A percentile compares a stretch with the other conserved stretches of the same genome.
Conservation (phyloP, 2,329 filamentous ascomycete genomes). For the Proliferodiscus dingleyae region DNA sequence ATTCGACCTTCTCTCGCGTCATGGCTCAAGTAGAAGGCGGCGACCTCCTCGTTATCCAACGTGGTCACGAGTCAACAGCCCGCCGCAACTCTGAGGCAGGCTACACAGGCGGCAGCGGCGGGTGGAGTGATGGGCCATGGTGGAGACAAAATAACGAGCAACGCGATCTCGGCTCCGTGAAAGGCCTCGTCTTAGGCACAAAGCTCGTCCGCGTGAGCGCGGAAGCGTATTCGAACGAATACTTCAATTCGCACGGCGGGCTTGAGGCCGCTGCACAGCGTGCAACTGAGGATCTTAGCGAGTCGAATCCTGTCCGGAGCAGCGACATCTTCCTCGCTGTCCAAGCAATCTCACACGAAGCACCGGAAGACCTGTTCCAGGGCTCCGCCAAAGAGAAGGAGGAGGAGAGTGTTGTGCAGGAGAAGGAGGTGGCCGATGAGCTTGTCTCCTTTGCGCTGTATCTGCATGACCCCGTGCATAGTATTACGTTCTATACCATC, state of each 20-base stretch:
- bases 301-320: conserved; percentile 83
- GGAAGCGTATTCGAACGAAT: conserved; percentile 81
- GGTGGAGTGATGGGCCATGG: conserved; percentile 95
- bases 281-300: conserved; percentile 72
- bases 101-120: conserved; percentile 51
- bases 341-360: conserved; percentile 70
- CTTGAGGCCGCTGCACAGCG: conserved; percentile 74
- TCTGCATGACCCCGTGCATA: conserved; percentile 83
- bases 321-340: conserved; percentile 95
- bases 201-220: conserved; percentile 88
- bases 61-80: conserved; percentile 77
- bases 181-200: conserved; percentile 77
- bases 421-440: conserved; percentile 50
- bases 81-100: conserved; percentile 59
- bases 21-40: conserved; percentile 99
- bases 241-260: conserved; percentile 73
- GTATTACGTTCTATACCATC: conserved; percentile 78
- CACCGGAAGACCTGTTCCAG: conserved; percentile 64
- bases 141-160: conserved; percentile 70
- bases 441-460: conserved; percentile 71
- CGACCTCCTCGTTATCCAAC: conserved; percentile 89
- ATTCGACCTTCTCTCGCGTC: conserved; percentile 85
- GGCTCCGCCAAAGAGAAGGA: conserved; percentile 53
- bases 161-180: conserved; percentile 74
- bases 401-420: conserved; percentile 46